Conservation (phyloP, 2,329 filamentous ascomycete genomes). For the Alternaria sp. region DNA sequence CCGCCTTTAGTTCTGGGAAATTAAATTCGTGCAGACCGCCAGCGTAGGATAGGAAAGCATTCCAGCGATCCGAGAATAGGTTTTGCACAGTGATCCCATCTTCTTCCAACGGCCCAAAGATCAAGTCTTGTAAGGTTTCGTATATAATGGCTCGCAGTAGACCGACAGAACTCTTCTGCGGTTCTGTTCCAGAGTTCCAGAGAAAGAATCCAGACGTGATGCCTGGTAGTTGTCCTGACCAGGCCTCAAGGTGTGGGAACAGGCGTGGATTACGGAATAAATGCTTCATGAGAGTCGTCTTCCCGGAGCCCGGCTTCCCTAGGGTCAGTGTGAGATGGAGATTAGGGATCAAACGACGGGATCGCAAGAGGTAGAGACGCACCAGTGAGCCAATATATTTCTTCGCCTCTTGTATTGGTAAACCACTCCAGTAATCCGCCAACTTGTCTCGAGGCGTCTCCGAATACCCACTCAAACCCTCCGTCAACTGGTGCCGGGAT, state of each 20-base stretch:
- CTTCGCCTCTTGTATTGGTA: conserved; percentile 32
- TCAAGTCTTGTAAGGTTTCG: conserved; percentile 44
- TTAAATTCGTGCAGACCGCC: conserved; percentile 35
- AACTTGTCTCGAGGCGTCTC: conserved; percentile 19
- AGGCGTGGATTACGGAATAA: conserved; percentile 37
- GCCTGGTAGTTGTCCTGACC: conserved; percentile 39
- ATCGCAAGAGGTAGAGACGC: conserved; percentile 1
- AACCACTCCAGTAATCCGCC: conserved; percentile 40
- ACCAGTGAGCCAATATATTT: conserved; percentile 45
- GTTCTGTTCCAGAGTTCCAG: conserved; percentile 50
- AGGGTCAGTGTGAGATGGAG: neutral
- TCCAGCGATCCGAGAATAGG: conserved; percentile 42
- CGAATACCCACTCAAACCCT: conserved; percentile 37
- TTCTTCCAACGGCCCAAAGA: conserved; percentile 40
- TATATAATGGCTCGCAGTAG: conserved; percentile 40
- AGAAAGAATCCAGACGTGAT: conserved; percentile 56
- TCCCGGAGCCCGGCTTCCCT: conserved; percentile 56
- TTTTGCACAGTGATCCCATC: conserved; percentile 32
- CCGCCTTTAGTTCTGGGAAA: conserved; percentile 29
- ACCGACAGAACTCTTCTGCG: conserved; percentile 38
- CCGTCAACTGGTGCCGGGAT: conserved; percentile 29
- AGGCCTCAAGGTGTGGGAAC: conserved; percentile 37
- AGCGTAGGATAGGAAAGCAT: conserved; percentile 39
- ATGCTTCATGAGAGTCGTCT: conserved; percentile 57
- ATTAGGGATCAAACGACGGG: neutral